Evolutionary conservation across 192 early-diverging fungal genomes (phyloP).

Genomic region (Coemansia sp.): DNA sequence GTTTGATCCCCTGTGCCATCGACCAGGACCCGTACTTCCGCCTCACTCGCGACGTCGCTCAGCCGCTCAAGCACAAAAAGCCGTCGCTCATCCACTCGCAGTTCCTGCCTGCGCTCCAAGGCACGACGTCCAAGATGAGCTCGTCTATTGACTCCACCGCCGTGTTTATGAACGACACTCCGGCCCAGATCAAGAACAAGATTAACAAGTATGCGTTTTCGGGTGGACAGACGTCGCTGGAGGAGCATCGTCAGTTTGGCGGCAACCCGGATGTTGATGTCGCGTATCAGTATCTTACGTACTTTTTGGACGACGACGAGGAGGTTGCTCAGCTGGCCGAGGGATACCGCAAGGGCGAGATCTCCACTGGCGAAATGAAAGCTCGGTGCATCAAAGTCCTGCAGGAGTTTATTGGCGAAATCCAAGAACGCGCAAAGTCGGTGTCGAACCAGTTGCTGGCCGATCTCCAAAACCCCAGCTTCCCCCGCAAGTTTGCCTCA

Average conservation of each 20-base stretch:
- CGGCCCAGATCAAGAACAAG: slow-evolving; percentile 95
- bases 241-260: slow-evolving; percentile 77
- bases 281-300: slow-evolving; percentile 87
- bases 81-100: slow-evolving; percentile 89
- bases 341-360: slow-evolving; percentile 77
- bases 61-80: slow-evolving; percentile 92
- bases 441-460: slow-evolving; percentile 65
- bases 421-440: slow-evolving; percentile 70
- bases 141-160: slow-evolving; percentile 86
- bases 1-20: slow-evolving; percentile 96
- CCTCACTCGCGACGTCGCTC: slow-evolving; percentile 91
- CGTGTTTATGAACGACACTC: slow-evolving; percentile 89
- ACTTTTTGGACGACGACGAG: slow-evolving; percentile 94
- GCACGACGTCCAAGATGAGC: slow-evolving; percentile 91
- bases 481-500: slow-evolving; percentile 41
- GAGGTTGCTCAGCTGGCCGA: slow-evolving; percentile 71
- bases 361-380: slow-evolving; percentile 90
- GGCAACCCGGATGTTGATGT: slow-evolving; percentile 97
- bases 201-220: slow-evolving; percentile 95
- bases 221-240: slow-evolving; percentile 84
- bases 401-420: slow-evolving; percentile 69
- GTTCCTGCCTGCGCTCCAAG: slow-evolving; percentile 95
- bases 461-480: slow-evolving; percentile 64
- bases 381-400: slow-evolving; percentile 82
- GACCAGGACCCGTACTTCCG: slow-evolving; percentile 99